phyloP scores from a whole-genome alignment of 805 yeast genomes.

The Candida xiaguanensis region DNA sequence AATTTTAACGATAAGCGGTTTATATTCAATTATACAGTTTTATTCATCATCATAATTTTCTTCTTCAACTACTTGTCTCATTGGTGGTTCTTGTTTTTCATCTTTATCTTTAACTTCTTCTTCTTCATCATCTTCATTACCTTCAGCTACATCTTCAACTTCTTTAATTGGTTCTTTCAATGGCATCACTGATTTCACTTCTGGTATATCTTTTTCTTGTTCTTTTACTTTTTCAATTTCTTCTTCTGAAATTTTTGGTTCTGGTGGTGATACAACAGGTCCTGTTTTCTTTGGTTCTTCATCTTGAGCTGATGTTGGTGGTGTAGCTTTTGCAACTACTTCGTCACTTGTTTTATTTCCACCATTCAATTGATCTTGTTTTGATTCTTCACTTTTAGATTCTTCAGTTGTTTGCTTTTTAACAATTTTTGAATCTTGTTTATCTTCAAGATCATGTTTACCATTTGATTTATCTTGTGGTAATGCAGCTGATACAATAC shows the following conservation, averaged over 20 bases:
- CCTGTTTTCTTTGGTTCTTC: constrained; percentile 7
- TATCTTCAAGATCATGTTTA: constrained; percentile 40
- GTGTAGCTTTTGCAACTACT: background rate
- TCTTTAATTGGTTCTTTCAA: constrained; percentile 8
- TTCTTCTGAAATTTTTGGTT: constrained; percentile 1
- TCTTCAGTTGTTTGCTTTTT: constrained; percentile 15
- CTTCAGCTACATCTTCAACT: constrained; percentile 9
- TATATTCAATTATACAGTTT: background rate
- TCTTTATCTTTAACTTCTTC: constrained; percentile 8
- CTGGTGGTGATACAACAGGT: constrained; percentile 4
- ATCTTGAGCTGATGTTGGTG: constrained; percentile 2
- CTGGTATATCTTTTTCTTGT: constrained; percentile 3
- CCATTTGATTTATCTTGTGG: constrained; percentile 7
- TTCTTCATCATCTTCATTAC: constrained; percentile 1
- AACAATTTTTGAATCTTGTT: constrained; percentile 24
- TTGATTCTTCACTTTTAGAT: constrained; percentile 13
- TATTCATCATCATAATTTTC: constrained; percentile 43
- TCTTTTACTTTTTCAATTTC: constrained; percentile 5
- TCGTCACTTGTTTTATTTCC: background rate
- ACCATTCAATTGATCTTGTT: background rate
- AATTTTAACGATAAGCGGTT: too few species aligned
- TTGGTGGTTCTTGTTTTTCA: constrained; percentile 40
- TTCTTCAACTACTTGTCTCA: constrained; percentile 44
- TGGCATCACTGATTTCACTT: constrained; percentile 1
- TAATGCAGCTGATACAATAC: constrained; percentile 8